These are phyloP conservation scores for Boletus rubescentipes DNA, from an alignment of 768 basidiomycete species.

Conservation along the genomic window DNA sequence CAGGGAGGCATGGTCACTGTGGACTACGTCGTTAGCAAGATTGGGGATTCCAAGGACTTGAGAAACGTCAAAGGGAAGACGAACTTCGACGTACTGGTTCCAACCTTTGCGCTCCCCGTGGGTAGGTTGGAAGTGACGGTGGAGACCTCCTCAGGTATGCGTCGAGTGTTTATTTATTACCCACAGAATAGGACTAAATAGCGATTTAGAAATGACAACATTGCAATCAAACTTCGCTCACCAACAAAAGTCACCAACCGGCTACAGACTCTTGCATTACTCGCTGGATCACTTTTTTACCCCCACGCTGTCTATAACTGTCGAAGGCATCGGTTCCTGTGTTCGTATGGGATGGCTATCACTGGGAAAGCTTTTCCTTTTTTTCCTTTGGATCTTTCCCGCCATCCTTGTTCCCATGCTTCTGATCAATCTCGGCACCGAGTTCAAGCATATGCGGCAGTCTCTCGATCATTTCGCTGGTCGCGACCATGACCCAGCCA, in stretches of 20 bases:
- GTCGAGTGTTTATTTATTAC: background rate
- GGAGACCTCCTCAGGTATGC: conserved; percentile 52
- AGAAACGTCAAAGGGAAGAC: conserved; percentile 33
- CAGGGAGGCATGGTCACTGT: conserved; percentile 52
- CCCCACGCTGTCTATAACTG: conserved; percentile 47
- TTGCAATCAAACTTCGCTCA: conserved; percentile 58
- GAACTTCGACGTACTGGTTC: conserved; percentile 53
- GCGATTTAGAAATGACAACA: conserved; percentile 44
- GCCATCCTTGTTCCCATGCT: conserved; percentile 16
- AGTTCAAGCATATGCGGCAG: conserved; percentile 26
- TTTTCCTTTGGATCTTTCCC: conserved; percentile 18
- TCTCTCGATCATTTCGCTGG: conserved; percentile 22
- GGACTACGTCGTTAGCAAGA: conserved; percentile 60
- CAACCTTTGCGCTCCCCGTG: conserved; percentile 71
- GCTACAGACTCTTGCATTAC: conserved; percentile 54
- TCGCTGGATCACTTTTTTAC: conserved; percentile 57
- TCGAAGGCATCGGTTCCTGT: conserved; percentile 6
- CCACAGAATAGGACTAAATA: conserved; percentile 5
- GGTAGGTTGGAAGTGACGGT: conserved; percentile 64
- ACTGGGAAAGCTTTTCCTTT: conserved; percentile 13
- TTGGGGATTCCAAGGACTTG: conserved; percentile 2
- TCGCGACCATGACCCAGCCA: conserved; percentile 6
- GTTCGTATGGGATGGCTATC: conserved; percentile 10
- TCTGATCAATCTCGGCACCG: conserved; percentile 27
- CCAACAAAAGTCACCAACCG: conserved; percentile 40